phyloP scores from a whole-genome alignment of 1,284 basidiomycete genomes.

The Ceratobasidium sp. region DNA sequence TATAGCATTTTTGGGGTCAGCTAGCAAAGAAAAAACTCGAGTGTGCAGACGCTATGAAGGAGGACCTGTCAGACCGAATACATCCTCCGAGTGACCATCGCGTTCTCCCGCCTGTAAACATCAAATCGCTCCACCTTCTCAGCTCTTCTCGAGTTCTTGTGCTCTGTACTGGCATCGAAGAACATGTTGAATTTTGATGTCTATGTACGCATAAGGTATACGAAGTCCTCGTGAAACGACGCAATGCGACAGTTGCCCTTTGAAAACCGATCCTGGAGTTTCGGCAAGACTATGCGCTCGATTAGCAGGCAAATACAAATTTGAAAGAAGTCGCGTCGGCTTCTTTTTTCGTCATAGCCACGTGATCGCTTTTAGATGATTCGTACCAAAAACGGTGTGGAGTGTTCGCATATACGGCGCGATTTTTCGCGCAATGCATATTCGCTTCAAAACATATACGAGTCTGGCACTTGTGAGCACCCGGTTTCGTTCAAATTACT shows the following conservation, averaged over 20 bases:
- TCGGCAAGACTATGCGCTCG: background rate
- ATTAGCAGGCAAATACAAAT: conserved; percentile 3
- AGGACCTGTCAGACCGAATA: background rate
- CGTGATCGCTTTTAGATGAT: background rate
- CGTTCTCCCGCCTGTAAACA: conserved; percentile 5
- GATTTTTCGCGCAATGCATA: background rate
- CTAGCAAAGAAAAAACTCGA: background rate
- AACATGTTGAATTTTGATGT: background rate
- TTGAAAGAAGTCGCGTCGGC: conserved; percentile 3
- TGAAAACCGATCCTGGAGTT: background rate
- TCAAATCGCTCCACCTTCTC: conserved; percentile 8
- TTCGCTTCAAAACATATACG: background rate
- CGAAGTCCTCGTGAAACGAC: background rate
- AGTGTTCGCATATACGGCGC: background rate
- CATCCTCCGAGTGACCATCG: background rate
- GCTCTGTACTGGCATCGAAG: background rate
- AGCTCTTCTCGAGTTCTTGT: background rate
- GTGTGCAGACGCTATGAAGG: background rate
- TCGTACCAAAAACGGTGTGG: background rate
- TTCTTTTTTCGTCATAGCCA: conserved; percentile 5
- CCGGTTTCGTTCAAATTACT: background rate
- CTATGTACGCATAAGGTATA: conserved; percentile 1
- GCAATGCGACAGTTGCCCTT: background rate
- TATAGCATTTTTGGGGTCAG: background rate
- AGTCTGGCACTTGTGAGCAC: background rate